Base-by-base conservation (phyloP, 116 monocot genomes). In the Dioscorea cayenensis region DNA sequence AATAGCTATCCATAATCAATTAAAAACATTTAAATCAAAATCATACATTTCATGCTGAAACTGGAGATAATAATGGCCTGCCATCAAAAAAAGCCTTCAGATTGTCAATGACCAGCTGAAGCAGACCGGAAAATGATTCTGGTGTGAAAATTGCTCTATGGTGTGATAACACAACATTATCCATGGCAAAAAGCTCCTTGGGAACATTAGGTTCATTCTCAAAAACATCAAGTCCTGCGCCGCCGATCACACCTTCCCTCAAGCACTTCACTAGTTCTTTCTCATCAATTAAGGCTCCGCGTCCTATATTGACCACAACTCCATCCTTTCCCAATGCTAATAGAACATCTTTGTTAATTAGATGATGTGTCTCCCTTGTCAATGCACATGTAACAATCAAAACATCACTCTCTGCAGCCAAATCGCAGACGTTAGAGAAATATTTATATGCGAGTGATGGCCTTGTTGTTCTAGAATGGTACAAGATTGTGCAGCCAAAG, bases 201-300 rank as follows among this genome's bases (percentile, higher is more conserved):
- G 70, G 70, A 6, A 70, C 70, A 52, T 16, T 6, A 19, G 70
- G 70, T 10, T 70, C 70, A 35, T 70, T 16, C 32, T 70, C 70
- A 36, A 29, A 70, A 16, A 70, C 70, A 70, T 70, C 70, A 18
- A 70, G 55, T 17, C 70, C 70, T 18, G 70, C 70, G 18, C 70
- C 70, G 0, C 70, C 70, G 7, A 70, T 18, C 28, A 58, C 55
- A 32, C 55, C 55, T 17, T 70, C 16, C 52, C 36, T 4, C 59
- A 70, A 58, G 59, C 55, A 58, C 1, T 32, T 70, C 13, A 70
- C 52, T 14, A 70, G 55, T 25, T 70, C 70, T 55, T 70, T 55
- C 32, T 70, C 70, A 70, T 70, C 70, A 36, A 70, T 32, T 1
- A 70, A 12, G 17, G 28, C 70, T 25, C 70, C 70, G 28, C 70